Percentiles rank a stretch among this genome's conserved stretches.
Evolutionary conservation across 441 rosid species (phyloP).

Genomic region (Adansonia gregorii): DNA sequence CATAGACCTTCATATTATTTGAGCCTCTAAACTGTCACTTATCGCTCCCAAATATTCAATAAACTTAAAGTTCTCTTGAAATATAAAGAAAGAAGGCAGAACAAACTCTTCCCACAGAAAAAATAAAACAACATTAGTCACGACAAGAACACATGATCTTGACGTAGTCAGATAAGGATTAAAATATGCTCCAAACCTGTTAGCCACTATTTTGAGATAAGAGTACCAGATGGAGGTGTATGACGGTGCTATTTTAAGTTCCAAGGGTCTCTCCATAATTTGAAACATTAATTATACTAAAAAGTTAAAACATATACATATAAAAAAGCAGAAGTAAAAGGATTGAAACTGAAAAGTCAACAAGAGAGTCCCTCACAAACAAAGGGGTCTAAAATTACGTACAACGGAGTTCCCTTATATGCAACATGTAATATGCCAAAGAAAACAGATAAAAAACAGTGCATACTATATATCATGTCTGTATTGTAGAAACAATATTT

Average conservation of each 20-base stretch:
- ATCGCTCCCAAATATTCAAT: neutral
- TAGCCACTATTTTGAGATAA: neutral
- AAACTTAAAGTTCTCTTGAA: neutral
- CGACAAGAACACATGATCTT: neutral
- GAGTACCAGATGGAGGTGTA: neutral
- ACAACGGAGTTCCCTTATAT: conserved; percentile 7
- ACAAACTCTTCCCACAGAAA: neutral
- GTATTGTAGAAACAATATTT: neutral
- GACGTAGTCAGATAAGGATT: neutral
- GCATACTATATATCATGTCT: neutral
- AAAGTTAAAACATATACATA: neutral
- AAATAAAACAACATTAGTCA: neutral
- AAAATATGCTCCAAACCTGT: conserved; percentile 17
- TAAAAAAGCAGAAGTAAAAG: neutral
- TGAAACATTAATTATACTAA: neutral
- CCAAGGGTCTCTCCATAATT: neutral
- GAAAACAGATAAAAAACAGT: neutral
- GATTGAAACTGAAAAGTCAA: conserved; percentile 8
- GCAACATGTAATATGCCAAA: neutral
- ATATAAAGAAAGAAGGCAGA: neutral
- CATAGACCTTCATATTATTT: neutral
- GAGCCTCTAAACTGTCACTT: conserved; percentile 13
- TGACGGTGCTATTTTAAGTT: conserved; percentile 7
- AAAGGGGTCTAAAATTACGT: conserved; percentile 8
- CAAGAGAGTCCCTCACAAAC: neutral